Evolutionary conservation across 2,329 filamentous ascomycete species (phyloP).

Genomic region (Sporothrix euskadiensis): DNA sequence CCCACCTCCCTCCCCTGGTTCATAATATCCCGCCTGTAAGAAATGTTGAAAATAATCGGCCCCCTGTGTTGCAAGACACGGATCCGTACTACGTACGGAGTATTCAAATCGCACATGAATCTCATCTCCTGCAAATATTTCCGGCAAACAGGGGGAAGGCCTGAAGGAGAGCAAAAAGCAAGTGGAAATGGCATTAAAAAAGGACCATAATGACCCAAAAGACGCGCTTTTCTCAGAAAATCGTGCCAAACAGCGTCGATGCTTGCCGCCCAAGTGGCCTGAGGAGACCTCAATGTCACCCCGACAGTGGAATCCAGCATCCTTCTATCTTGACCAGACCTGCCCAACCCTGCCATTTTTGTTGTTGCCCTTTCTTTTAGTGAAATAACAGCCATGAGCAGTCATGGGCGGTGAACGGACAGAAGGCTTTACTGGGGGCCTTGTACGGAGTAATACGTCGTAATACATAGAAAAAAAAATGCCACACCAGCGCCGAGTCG

Average conservation of each 20-base stretch:
- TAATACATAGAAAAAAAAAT: not conserved
- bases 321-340: not conserved
- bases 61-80: not conserved
- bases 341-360: not conserved
- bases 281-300: conserved; percentile 11
- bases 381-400: not conserved
- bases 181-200: not conserved
- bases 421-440: not conserved
- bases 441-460: not conserved
- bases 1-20: not conserved
- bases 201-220: not conserved
- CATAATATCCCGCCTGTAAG: not conserved
- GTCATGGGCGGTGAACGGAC: not conserved
- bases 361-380: not conserved
- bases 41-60: not conserved
- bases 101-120: conserved; percentile 13
- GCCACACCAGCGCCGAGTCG: not conserved
- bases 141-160: not conserved
- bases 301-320: conserved; percentile 13
- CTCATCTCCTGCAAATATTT: conserved; percentile 20
- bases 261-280: conserved; percentile 14
- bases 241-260: conserved; percentile 16
- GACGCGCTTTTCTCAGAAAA: conserved; percentile 22
- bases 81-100: not conserved
- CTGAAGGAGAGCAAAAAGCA: not conserved